These are phyloP conservation scores for Cystofilobasidium macerans DNA, from an alignment of 768 basidiomycete species.

Conservation along the genomic window DNA sequence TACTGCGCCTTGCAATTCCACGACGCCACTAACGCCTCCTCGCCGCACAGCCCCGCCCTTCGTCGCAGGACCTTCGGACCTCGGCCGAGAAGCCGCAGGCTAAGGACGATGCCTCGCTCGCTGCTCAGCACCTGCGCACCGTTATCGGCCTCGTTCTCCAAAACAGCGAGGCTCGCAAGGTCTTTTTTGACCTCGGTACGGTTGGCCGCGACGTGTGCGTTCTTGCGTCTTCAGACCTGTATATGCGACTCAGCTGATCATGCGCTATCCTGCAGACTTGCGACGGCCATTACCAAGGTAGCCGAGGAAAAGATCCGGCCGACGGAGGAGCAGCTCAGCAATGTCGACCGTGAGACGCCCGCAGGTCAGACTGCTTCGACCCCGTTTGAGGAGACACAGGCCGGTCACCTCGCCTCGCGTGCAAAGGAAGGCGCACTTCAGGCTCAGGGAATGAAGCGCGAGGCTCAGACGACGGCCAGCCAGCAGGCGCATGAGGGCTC, in stretches of 20 bases:
- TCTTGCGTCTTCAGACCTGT: not conserved
- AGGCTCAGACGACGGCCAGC: not conserved
- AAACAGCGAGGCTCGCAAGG: slow-evolving; percentile 28
- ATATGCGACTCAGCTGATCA: slow-evolving; percentile 13
- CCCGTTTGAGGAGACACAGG: not conserved
- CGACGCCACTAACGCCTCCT: too few species aligned
- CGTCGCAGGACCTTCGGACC: not conserved
- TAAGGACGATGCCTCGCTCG: not conserved
- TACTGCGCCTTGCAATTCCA: too few species aligned
- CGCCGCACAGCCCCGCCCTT: not conserved
- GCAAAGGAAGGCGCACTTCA: not conserved
- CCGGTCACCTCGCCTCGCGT: not conserved
- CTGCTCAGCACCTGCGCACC: not conserved
- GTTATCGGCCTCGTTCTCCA: not conserved
- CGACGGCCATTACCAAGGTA: slow-evolving; percentile 42
- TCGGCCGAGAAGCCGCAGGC: not conserved
- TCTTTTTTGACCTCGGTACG: slow-evolving; percentile 38
- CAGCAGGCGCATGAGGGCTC: not conserved
- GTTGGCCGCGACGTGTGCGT: slow-evolving; percentile 31
- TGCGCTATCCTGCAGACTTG: not conserved
- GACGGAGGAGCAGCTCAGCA: slow-evolving; percentile 42
- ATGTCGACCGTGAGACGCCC: slow-evolving; percentile 58
- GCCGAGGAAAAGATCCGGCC: slow-evolving; percentile 57
- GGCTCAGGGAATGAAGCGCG: not conserved
- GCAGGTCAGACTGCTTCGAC: slow-evolving; percentile 47